Percentiles rank a stretch among this genome's conserved stretches.
Conservation (phyloP, 768 basidiomycete species). For the Rhizopogon rudus region DNA sequence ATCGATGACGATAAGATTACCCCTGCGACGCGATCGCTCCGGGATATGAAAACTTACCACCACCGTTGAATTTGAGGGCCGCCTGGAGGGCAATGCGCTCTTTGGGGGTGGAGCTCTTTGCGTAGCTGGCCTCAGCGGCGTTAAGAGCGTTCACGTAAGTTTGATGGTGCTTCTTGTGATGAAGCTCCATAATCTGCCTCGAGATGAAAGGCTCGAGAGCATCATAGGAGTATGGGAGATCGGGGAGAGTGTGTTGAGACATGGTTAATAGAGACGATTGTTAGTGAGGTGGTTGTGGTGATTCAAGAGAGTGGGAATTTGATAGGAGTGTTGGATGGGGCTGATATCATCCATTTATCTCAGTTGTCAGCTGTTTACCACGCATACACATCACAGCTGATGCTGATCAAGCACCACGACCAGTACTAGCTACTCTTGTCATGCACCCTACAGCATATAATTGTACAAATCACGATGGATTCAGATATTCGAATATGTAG, state of each 20-base stretch:
- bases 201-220: slow-evolving; percentile 95
- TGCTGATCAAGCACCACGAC: too few relatives aligned
- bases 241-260: slow-evolving; percentile 55
- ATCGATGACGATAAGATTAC: slow-evolving; percentile 12
- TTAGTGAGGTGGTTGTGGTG: neutral
- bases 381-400: neutral
- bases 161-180: slow-evolving; percentile 95
- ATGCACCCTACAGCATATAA: neutral
- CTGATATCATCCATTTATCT: slow-evolving; percentile 10
- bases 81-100: slow-evolving; percentile 85
- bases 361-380: slow-evolving; percentile 16
- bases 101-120: slow-evolving; percentile 62
- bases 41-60: slow-evolving; percentile 50
- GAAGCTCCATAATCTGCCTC: slow-evolving; percentile 87
- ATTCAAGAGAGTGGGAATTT: slow-evolving; percentile 2
- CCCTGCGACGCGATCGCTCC: neutral
- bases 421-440: too few relatives aligned
- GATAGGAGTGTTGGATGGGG: neutral
- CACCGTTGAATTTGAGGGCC: slow-evolving; percentile 94
- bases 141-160: slow-evolving; percentile 92
- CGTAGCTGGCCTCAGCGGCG: slow-evolving; percentile 77
- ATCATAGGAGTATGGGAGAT: slow-evolving; percentile 76
- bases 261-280: slow-evolving; percentile 14
- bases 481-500: neutral
- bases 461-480: neutral